Evolutionary conservation across 306 rosid genomes (phyloP), one percentile per base, ranked within the genome.

Genomic region (Ormosia semicastrata): DNA sequence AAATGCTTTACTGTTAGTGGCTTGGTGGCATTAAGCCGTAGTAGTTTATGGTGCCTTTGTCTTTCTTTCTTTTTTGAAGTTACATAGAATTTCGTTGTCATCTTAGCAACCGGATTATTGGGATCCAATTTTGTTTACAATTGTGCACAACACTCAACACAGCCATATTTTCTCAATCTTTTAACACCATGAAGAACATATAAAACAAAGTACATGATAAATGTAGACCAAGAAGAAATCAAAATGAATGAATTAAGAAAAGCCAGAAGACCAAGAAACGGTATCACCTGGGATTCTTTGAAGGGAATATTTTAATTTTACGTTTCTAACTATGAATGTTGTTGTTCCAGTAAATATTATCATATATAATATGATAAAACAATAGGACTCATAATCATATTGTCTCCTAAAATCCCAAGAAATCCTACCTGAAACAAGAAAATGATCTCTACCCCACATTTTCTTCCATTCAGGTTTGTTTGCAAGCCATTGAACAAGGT

Each of bases 381-480:
- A 2, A 32, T 82, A 89, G 0, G 95, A 85, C 6, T 32, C 53
- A 9, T 86, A 57, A 66, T 93, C 97, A 30, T 49, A 57, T 53
- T 89, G 87, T 66, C 99, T 86, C 68, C 99, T 90, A 57, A 92
- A 95, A 89, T 93, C 98, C 99, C 98, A 95, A 40, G 99, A 80
- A 77, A 95, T 95, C 78, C 99, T 88, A 6, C 98, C 99, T 0
- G 90, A 91, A 68, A 95, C 77, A 50, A 92, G 77, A 86, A 95
- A 95, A 85, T 95, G 98, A 46, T 95, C 99, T 43, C 96, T 89
- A 1, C 99, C 99, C 86, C 78, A 90, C 96, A 95, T 82, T 81
- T 8, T 88, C 75, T 67, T 81, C 99, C 99, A 95, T 49, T 92
- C 96, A 0, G 89, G 85, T 18, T 39, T 87, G 0, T 37, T 50